Percentiles rank a stretch among this genome's conserved stretches.
Evolutionary conservation across 1,284 basidiomycete genomes (phyloP).

Genomic region (Farysia itapuensis): DNA sequence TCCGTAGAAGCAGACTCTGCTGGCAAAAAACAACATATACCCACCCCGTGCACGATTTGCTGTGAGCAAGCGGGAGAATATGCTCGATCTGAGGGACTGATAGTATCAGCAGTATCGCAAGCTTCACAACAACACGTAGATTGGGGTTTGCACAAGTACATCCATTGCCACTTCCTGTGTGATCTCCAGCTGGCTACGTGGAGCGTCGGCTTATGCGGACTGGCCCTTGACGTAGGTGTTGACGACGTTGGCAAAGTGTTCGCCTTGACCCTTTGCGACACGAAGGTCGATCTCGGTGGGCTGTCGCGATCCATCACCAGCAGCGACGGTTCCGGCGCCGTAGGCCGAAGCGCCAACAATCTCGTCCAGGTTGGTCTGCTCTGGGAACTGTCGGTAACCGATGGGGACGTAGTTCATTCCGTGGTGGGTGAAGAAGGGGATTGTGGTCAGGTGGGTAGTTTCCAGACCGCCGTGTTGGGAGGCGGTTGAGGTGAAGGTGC

Average conservation of each 20-base stretch:
- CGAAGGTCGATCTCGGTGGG: constrained; percentile 27
- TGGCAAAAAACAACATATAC: too few species aligned
- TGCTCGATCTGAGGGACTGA: too few species aligned
- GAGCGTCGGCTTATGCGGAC: constrained; percentile 7
- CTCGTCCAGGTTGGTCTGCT: constrained; percentile 25
- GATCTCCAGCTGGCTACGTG: too few species aligned
- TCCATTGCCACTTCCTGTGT: too few species aligned
- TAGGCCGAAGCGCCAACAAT: constrained; percentile 35
- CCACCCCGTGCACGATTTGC: too few species aligned
- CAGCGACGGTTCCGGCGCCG: constrained; percentile 44
- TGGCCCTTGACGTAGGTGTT: constrained; percentile 42
- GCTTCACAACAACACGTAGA: too few species aligned
- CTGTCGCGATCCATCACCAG: constrained; percentile 37
- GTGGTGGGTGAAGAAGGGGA: constrained; percentile 49
- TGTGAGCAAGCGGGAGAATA: too few species aligned
- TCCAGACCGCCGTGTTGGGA: constrained; percentile 62
- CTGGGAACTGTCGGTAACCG: constrained; percentile 18
- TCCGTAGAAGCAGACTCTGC: too few species aligned
- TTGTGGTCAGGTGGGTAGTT: constrained; percentile 46
- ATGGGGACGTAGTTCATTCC: constrained; percentile 43
- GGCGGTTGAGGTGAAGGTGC: constrained; percentile 68
- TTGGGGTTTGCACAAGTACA: too few species aligned
- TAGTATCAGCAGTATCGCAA: too few species aligned
- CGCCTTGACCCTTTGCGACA: constrained; percentile 38
- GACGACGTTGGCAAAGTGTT: constrained; percentile 38